Evolutionary conservation across 345 rosid species (phyloP).

Genomic region (Citropsis articulata): DNA sequence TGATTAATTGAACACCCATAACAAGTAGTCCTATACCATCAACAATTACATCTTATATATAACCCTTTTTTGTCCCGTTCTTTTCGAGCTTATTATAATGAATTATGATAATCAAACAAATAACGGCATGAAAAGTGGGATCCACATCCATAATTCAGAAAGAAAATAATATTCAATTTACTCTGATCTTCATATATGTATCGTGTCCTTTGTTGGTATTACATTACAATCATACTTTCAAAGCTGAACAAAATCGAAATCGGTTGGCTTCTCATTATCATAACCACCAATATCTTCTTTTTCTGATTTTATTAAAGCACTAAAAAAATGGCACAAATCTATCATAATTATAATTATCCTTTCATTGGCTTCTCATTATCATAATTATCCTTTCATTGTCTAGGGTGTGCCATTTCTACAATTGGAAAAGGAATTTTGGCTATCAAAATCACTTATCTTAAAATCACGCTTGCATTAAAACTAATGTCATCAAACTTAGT

Average conservation of each 20-base stretch:
- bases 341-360: too few relatives aligned
- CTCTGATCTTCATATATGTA: background rate
- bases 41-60: too few relatives aligned
- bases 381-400: too few relatives aligned
- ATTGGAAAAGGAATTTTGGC: background rate
- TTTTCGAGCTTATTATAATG: background rate
- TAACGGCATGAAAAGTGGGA: background rate
- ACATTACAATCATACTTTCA: background rate
- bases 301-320: background rate
- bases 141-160: background rate
- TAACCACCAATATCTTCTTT: background rate
- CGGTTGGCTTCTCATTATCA: constrained; percentile 17
- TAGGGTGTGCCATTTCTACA: background rate
- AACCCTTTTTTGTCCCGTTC: background rate
- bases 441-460: too few relatives aligned
- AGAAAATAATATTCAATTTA: background rate
- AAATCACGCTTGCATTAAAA: too few relatives aligned
- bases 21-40: background rate
- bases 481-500: too few relatives aligned
- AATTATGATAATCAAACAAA: background rate
- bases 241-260: background rate
- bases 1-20: background rate
- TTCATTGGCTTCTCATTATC: too few relatives aligned
- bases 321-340: background rate
- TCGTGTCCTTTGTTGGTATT: background rate